Percentiles rank a stretch among this genome's conserved stretches.
Evolutionary conservation across 129 eudicot genomes (phyloP).

Genomic region (Glebionis coronaria): DNA sequence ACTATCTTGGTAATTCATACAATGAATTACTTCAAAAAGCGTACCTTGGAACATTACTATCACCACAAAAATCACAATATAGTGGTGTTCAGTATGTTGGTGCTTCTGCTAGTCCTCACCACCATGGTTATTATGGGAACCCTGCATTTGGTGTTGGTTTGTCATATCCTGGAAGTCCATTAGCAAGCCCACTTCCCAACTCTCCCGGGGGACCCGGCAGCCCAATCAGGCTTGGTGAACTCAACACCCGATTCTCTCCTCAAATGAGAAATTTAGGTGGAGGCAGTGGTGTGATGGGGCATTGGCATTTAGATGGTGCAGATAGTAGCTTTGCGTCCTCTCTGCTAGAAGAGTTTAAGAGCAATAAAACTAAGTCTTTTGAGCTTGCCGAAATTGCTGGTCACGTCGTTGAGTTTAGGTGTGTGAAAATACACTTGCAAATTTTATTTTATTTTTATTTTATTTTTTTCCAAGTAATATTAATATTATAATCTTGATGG

Average conservation of each 20-base stretch:
- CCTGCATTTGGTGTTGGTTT: slow-evolving; percentile 78
- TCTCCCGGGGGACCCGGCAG: slow-evolving; percentile 90
- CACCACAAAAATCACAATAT: slow-evolving; percentile 80
- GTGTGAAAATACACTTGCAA: background rate
- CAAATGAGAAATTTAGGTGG: slow-evolving; percentile 74
- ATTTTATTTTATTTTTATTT: background rate
- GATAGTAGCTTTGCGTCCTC: slow-evolving; percentile 62
- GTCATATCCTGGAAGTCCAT: slow-evolving; percentile 89
- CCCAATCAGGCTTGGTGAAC: slow-evolving; percentile 79
- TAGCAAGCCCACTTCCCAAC: slow-evolving; percentile 72
- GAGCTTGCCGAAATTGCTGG: slow-evolving; percentile 85
- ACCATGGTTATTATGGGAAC: slow-evolving; percentile 84
- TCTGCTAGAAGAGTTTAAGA: slow-evolving; percentile 88
- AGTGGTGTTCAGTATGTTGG: slow-evolving; percentile 44
- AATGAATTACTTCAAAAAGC: slow-evolving; percentile 82
- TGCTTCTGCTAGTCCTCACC: slow-evolving; percentile 49
- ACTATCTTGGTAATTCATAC: slow-evolving; percentile 49
- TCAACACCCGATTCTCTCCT: slow-evolving; percentile 56
- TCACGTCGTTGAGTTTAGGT: slow-evolving; percentile 98
- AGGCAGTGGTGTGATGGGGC: slow-evolving; percentile 59
- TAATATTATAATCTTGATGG: background rate
- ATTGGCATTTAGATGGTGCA: slow-evolving; percentile 76
- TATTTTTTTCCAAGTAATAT: too few relatives aligned
- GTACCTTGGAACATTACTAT: slow-evolving; percentile 56
- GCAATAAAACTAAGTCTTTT: slow-evolving; percentile 79